These are phyloP conservation scores for Entrophospora sp. DNA, from an alignment of 192 early-diverging fungal species.

Conservation along the genomic window DNA sequence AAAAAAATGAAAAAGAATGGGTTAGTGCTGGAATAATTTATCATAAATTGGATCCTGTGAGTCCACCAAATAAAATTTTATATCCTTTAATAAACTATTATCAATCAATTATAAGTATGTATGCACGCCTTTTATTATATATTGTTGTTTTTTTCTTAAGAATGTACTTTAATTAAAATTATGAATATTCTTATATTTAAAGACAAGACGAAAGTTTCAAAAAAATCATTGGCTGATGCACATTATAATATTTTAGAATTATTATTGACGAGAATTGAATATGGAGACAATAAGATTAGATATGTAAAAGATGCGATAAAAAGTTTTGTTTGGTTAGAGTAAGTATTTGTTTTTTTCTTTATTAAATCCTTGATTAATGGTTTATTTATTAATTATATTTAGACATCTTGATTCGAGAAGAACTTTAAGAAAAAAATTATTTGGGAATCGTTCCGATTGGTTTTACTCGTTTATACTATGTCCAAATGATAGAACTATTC, in stretches of 20 bases:
- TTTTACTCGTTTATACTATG: too few species aligned
- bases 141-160: background rate
- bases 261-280: slow-evolving; percentile 11
- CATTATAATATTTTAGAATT: slow-evolving; percentile 5
- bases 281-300: background rate
- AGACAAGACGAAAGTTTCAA: background rate
- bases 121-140: background rate
- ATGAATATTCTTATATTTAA: background rate
- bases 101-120: background rate
- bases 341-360: background rate
- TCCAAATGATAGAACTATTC: too few species aligned
- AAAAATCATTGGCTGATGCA: background rate
- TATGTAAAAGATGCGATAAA: background rate
- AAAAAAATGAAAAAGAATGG: background rate
- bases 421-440: too few species aligned
- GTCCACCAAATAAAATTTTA: background rate
- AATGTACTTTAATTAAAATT: background rate
- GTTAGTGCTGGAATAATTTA: background rate
- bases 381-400: too few species aligned
- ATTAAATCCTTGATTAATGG: too few species aligned
- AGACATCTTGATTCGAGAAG: too few species aligned
- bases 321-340: slow-evolving; percentile 3
- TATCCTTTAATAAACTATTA: slow-evolving; percentile 6
- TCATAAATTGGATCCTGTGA: slow-evolving; percentile 10
- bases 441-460: too few species aligned